A percentile compares a stretch with the other conserved stretches of the same genome.
phyloP scores from a whole-genome alignment of 257 asterid species.

The Solanum lycopersicoides region DNA sequence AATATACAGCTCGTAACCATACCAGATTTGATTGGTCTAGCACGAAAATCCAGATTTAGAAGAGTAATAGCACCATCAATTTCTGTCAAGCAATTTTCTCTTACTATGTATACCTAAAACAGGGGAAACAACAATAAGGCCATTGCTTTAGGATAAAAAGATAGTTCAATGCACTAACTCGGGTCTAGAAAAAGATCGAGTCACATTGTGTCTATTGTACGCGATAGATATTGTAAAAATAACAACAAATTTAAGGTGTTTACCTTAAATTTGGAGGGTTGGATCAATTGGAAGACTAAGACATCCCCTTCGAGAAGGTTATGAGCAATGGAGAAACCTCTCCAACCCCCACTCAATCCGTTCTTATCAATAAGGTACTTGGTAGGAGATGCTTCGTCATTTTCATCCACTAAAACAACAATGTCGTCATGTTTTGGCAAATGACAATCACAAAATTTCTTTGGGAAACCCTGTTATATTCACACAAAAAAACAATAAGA shows the following conservation, averaged over 20 bases:
- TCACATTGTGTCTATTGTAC: not conserved
- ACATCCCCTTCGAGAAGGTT: constrained; percentile 56
- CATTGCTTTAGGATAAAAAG: not conserved
- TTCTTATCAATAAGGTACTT: constrained; percentile 32
- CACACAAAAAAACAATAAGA: not conserved
- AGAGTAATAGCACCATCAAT: constrained; percentile 32
- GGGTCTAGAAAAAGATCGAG: not conserved
- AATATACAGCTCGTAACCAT: not conserved
- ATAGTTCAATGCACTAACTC: not conserved
- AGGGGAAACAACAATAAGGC: not conserved
- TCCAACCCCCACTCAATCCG: constrained; percentile 67
- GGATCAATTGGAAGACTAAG: constrained; percentile 45
- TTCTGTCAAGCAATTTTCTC: constrained; percentile 31
- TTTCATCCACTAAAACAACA: constrained; percentile 43
- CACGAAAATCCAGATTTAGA: constrained; percentile 21
- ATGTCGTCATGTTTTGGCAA: constrained; percentile 41
- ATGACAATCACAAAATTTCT: constrained; percentile 31
- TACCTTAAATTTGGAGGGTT: constrained; percentile 55
- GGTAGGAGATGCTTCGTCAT: constrained; percentile 23
- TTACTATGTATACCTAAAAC: constrained; percentile 43
- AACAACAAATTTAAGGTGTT: not conserved
- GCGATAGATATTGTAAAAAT: not conserved
- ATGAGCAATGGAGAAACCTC: constrained; percentile 56
- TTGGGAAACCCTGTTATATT: constrained; percentile 40
- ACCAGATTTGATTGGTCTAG: constrained; percentile 13